Conservation (phyloP, 1,284 basidiomycete species). For the Cutaneotrichosporon dermatis region DNA sequence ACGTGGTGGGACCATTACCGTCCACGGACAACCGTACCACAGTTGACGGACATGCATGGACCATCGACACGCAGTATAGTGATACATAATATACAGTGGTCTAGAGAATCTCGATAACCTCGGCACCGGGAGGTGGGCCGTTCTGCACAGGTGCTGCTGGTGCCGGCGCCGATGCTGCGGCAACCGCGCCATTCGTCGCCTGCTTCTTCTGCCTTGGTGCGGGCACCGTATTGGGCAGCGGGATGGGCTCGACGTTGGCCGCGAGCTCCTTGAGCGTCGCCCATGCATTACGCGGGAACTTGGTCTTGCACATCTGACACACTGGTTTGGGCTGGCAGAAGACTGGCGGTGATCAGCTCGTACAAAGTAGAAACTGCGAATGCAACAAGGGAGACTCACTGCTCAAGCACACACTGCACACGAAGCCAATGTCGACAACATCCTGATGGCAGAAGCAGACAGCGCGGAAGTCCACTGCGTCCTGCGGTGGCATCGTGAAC, state of each 20-base stretch:
- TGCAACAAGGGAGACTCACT: no score
- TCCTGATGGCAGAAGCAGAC: conserved; percentile 98
- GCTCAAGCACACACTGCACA: conserved; percentile 92
- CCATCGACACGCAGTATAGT: background rate
- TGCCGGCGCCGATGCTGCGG: no score
- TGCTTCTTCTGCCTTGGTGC: conserved; percentile 9
- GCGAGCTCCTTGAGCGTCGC: conserved; percentile 61
- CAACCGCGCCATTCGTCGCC: conserved; percentile 1
- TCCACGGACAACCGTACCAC: no score
- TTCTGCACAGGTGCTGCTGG: background rate
- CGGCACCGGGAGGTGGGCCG: background rate
- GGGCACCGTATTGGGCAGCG: conserved; percentile 32
- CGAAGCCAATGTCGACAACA: conserved; percentile 94
- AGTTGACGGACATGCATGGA: no score
- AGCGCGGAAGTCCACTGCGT: conserved; percentile 92
- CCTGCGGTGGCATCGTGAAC: conserved; percentile 82
- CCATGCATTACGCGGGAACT: conserved; percentile 83
- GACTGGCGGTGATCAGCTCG: conserved; percentile 53
- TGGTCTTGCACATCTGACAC: conserved; percentile 92
- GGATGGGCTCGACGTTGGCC: conserved; percentile 35
- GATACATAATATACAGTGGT: background rate
- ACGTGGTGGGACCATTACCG: no score
- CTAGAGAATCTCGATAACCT: conserved; percentile 4
- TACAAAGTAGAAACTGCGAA: background rate
- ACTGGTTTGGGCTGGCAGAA: conserved; percentile 90